Evolutionary conservation across 108 stramenopile genomes (phyloP).

Genomic region (Nannochloropsis salina): DNA sequence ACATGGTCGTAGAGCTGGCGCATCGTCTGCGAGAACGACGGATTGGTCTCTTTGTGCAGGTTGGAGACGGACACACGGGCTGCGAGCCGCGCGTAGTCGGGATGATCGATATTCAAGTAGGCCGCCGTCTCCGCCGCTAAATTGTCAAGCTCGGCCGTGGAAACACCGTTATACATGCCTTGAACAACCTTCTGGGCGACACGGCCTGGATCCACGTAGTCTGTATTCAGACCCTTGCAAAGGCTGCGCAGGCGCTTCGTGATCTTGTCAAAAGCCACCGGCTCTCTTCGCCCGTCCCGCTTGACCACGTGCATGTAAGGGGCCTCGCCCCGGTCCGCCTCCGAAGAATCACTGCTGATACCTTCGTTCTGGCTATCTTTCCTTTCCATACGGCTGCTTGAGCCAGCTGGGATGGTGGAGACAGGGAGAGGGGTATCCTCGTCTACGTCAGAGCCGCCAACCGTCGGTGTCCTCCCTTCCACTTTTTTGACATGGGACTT

Average conservation of each 20-base stretch:
- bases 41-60: slow-evolving; percentile 90
- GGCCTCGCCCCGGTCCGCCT: background rate
- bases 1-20: slow-evolving; percentile 62
- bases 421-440: too few species aligned
- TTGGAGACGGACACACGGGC: slow-evolving; percentile 95
- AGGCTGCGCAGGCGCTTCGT: slow-evolving; percentile 89
- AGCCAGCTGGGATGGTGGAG: too few species aligned
- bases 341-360: background rate
- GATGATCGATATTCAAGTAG: slow-evolving; percentile 95
- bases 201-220: slow-evolving; percentile 42
- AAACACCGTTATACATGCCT: slow-evolving; percentile 96
- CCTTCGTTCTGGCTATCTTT: too few species aligned
- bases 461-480: too few species aligned
- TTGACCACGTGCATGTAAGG: slow-evolving; percentile 83
- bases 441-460: too few species aligned
- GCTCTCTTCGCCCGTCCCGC: slow-evolving; percentile 82
- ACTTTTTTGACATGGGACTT: background rate
- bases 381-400: too few species aligned
- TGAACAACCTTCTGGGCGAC: slow-evolving; percentile 90
- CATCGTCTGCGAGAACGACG: slow-evolving; percentile 77
- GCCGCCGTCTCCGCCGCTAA: slow-evolving; percentile 98
- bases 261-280: slow-evolving; percentile 97
- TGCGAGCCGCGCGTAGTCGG: slow-evolving; percentile 93
- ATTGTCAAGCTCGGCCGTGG: slow-evolving; percentile 93
- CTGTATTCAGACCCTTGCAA: slow-evolving; percentile 86